phyloP scores from a whole-genome alignment of 768 basidiomycete species.

The Clitopilus passeckerianus region DNA sequence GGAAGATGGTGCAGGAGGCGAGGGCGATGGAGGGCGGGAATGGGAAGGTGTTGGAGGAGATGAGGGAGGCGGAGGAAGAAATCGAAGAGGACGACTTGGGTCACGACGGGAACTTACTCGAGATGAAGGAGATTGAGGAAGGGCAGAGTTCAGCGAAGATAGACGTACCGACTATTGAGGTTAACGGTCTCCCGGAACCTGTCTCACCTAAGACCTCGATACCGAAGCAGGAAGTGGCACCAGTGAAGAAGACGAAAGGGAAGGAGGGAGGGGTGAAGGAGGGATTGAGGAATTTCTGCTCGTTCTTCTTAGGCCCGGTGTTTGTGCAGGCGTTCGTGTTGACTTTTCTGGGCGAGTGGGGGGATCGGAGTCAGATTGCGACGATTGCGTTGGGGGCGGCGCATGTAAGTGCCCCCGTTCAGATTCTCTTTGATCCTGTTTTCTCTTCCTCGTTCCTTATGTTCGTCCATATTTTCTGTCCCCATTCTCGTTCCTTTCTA shows the following conservation, averaged over 20 bases:
- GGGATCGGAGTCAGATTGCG: constrained; percentile 94
- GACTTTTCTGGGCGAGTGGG: constrained; percentile 99
- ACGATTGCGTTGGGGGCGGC: constrained; percentile 95
- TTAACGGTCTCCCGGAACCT: background rate
- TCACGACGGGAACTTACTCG: constrained; percentile 46
- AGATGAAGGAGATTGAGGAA: constrained; percentile 74
- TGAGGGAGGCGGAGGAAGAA: constrained; percentile 95
- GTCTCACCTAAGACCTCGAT: constrained; percentile 2
- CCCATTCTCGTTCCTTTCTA: no score
- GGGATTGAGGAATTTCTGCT: constrained; percentile 77
- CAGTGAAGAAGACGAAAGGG: constrained; percentile 8
- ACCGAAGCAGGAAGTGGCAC: constrained; percentile 7
- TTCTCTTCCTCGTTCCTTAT: no score
- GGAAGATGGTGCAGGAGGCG: constrained; percentile 86
- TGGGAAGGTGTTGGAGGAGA: constrained; percentile 87
- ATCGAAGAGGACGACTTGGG: constrained; percentile 75
- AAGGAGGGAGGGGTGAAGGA: constrained; percentile 33
- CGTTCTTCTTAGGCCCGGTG: constrained; percentile 81
- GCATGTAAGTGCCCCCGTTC: constrained; percentile 82
- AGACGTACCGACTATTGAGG: background rate
- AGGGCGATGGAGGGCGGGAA: constrained; percentile 71
- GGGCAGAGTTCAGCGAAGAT: constrained; percentile 29
- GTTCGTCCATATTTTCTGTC: no score
- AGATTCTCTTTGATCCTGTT: no score
- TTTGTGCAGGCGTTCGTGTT: constrained; percentile 94